Evolutionary conservation across 2,329 filamentous ascomycete genomes (phyloP).

Genomic region (Colletotrichum sp.): DNA sequence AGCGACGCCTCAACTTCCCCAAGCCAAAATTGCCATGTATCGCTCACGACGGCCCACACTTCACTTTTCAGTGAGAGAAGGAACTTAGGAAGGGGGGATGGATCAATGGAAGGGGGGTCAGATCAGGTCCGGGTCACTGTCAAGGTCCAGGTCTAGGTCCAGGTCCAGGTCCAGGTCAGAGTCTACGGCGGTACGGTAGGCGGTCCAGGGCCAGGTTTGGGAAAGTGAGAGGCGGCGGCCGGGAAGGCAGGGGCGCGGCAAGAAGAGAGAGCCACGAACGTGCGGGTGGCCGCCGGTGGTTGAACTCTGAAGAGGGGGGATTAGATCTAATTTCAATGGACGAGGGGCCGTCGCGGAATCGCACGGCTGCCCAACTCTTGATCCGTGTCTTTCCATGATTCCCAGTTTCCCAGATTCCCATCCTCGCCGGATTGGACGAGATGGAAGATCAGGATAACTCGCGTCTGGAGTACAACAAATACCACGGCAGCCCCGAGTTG

Average conservation of each 20-base stretch:
- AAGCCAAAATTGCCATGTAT: background rate
- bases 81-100: background rate
- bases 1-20: constrained; percentile 11
- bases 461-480: background rate
- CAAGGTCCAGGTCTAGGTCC: constrained; percentile 3
- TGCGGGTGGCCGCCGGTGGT: background rate
- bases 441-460: background rate
- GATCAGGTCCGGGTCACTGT: constrained; percentile 9
- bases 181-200: background rate
- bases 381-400: background rate
- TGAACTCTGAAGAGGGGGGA: background rate
- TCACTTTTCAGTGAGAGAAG: background rate
- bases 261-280: background rate
- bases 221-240: background rate
- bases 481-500: background rate
- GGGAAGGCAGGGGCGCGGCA: background rate
- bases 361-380: background rate
- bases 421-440: background rate
- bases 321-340: constrained; percentile 16
- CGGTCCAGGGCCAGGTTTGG: background rate
- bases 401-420: background rate
- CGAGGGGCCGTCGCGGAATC: constrained; percentile 10
- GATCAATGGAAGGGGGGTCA: background rate
- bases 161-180: background rate
- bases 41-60: constrained; percentile 6